Evolutionary conservation across 1,139 yeast genomes (phyloP), one percentile per base, ranked within the genome.

Genomic region (Protomyces inouyei): DNA sequence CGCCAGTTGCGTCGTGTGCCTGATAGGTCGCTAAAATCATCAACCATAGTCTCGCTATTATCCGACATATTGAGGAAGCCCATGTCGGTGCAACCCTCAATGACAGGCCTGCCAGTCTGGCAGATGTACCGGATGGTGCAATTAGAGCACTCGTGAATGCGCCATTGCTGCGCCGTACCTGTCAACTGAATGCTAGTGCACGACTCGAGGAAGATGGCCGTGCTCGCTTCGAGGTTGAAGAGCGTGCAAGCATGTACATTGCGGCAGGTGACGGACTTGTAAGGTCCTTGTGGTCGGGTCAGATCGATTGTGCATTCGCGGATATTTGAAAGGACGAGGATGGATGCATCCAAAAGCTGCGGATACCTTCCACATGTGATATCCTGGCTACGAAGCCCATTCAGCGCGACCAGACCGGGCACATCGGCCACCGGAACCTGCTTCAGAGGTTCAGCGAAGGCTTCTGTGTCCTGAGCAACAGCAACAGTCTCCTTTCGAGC

Each of bases 41-140:
- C 63, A 14, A 59, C 57, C 23, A 40, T 35, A n/a, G 63, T 59
- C 9, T 52, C 43, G 1, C 14, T 55, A 16, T 37, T n/a, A 23
- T 25, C 43, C 8, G 23, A 28, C 37, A 10, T 9, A 21, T 59
- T 59, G 21, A 46, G 23, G 16, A 59, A 59, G 6, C 21, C 32
- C 63, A 59, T 37, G 16, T 52, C 18, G 35, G 10, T 12, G 37
- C 63, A 59, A 16, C 35, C 57, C 36, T 59, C 63, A 8, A 59
- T 59, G n/a, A 59, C 57, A 2, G 63, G 63, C 18, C 63, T n/a
- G 45, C 63, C 63, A 18, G 63, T 52, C 12, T n/a, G 43, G 18
- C 63, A 59, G 21, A 43, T 28, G 25, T 52, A 59, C 18, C 53
- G 43, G 14, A 59, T 38, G 8, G 2, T 28, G 36, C 63, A 52